phyloP scores from a whole-genome alignment of 129 eudicot genomes.

The Saussurea involucrata region DNA sequence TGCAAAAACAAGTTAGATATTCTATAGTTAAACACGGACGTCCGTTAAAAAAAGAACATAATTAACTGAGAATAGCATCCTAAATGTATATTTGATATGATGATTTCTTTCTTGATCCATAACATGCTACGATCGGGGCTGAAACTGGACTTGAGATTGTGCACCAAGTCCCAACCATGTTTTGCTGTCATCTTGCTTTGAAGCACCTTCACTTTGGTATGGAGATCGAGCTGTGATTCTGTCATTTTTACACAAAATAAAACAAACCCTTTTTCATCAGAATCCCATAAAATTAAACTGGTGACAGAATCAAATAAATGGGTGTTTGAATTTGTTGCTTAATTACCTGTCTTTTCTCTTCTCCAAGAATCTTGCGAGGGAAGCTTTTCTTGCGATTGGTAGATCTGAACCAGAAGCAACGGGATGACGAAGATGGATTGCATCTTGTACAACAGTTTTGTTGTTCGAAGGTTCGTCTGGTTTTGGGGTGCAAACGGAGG shows the following conservation, averaged over 20 bases:
- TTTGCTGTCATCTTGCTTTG: conserved; percentile 46
- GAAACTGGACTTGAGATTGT: conserved; percentile 23
- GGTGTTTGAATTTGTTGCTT: not conserved
- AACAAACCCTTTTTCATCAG: not conserved
- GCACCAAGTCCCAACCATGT: conserved; percentile 62
- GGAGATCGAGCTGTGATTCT: conserved; percentile 55
- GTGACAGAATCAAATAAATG: not conserved
- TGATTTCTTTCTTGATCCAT: not conserved
- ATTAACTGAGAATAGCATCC: not conserved
- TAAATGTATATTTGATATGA: not conserved
- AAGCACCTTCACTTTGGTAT: conserved; percentile 14
- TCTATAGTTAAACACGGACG: conserved; percentile 16
- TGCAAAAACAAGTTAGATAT: conserved; percentile 31
- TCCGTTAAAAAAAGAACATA: conserved; percentile 12
- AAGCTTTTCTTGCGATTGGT: conserved; percentile 89
- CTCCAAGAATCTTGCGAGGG: conserved; percentile 82
- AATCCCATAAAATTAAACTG: not conserved
- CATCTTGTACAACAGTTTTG: not conserved
- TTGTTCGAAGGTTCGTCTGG: conserved; percentile 40
- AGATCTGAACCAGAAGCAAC: conserved; percentile 55
- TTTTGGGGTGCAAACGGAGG: conserved; percentile 14
- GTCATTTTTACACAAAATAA: conserved; percentile 6
- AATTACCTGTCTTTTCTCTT: conserved; percentile 76
- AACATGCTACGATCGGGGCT: not conserved
- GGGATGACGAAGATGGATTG: too few relatives aligned